Evolutionary conservation across 179 eudicot species (phyloP).

Genomic region (Corrigiola litoralis): DNA sequence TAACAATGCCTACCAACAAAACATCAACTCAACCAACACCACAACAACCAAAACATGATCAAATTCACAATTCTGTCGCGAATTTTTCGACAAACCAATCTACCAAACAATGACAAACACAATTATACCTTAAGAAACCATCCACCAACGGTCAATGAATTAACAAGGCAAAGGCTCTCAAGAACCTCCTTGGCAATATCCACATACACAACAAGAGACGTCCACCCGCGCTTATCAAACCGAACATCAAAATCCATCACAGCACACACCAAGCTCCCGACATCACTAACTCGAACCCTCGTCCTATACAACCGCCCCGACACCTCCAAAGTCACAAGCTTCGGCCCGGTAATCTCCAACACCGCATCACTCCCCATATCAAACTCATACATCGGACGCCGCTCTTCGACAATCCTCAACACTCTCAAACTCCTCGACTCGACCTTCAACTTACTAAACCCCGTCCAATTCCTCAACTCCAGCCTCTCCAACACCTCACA

Average conservation of each 20-base stretch:
- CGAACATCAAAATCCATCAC: constrained; percentile 12
- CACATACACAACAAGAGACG: constrained; percentile 5
- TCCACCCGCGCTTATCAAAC: not conserved
- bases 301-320: constrained; percentile 16
- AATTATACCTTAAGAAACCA: constrained; percentile 19
- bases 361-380: not conserved
- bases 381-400: not conserved
- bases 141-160: constrained; percentile 17
- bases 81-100: too few species aligned
- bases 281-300: constrained; percentile 16
- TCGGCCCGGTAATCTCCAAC: constrained; percentile 23
- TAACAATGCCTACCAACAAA: too few species aligned
- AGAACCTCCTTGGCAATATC: constrained; percentile 24
- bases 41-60: too few species aligned
- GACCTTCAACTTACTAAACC: constrained; percentile 22
- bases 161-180: constrained; percentile 20
- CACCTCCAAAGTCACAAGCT: constrained; percentile 20
- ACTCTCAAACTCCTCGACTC: constrained; percentile 19
- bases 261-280: constrained; percentile 22
- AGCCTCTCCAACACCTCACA: constrained; percentile 24
- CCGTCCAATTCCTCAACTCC: constrained; percentile 18
- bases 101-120: too few species aligned
- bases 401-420: constrained; percentile 20
- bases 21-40: too few species aligned
- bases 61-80: too few species aligned